Percentiles rank a stretch among this genome's conserved stretches.
Conservation (phyloP, 805 yeast genomes). For the Sungouiella thailandica region DNA sequence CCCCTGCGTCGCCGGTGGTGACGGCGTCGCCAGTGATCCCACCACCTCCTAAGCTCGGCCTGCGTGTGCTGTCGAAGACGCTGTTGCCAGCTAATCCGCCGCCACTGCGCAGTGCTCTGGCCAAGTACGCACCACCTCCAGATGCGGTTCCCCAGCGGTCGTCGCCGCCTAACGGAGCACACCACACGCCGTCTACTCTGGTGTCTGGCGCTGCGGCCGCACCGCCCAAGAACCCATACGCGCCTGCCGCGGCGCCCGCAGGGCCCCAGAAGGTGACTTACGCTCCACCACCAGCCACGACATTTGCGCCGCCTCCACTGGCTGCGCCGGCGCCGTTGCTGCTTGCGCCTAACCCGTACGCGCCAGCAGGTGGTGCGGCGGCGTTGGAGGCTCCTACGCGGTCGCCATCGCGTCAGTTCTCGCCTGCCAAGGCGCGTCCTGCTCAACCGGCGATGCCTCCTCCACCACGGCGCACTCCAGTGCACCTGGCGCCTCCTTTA, state of each 20-base stretch:
- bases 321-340: conserved; percentile 1
- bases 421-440: background rate
- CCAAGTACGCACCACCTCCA: conserved; percentile 28
- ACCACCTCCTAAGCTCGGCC: conserved; percentile 11
- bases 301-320: conserved; percentile 10
- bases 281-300: conserved; percentile 26
- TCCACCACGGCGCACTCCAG: background rate
- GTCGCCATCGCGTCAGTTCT: conserved; percentile 1
- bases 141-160: background rate
- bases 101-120: conserved; percentile 3
- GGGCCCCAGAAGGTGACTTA: conserved; percentile 24
- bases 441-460: conserved; percentile 1
- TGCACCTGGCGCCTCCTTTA: conserved; percentile 1
- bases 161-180: background rate
- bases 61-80: conserved; percentile 13
- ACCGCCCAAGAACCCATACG: conserved; percentile 23
- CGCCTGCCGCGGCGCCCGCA: conserved; percentile 14
- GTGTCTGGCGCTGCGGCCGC: background rate
- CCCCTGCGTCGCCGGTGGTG: conserved; percentile 1
- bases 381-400: conserved; percentile 2
- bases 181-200: background rate
- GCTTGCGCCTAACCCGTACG: conserved; percentile 10
- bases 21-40: conserved; percentile 8
- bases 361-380: conserved; percentile 7
- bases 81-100: conserved; percentile 28